A percentile compares a stretch with the other conserved stretches of the same genome.
Evolutionary conservation across 192 early-diverging fungal genomes (phyloP).

Genomic region (Martensiomyces pterosporus): DNA sequence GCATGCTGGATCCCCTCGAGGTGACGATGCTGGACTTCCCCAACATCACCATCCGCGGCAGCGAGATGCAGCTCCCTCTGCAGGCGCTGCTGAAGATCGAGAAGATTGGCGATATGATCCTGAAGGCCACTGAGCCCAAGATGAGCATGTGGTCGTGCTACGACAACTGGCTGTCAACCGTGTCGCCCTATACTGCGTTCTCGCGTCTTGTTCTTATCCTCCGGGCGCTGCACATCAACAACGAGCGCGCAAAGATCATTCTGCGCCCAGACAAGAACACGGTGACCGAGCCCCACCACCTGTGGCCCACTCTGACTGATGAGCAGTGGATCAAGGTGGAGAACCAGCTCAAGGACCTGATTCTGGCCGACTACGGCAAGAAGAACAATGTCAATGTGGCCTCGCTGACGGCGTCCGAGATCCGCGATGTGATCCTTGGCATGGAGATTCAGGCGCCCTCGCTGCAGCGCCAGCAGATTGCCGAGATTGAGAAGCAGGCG

Average conservation of each 20-base stretch:
- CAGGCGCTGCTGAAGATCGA: conserved; percentile 97
- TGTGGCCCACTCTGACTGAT: conserved; percentile 96
- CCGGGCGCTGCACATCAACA: conserved; percentile 96
- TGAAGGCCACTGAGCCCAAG: conserved; percentile 97
- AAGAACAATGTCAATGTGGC: conserved; percentile 99
- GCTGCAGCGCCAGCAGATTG: conserved; percentile 92
- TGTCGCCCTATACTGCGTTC: conserved; percentile 97
- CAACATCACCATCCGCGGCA: conserved; percentile 98
- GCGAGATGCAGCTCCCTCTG: conserved; percentile 96
- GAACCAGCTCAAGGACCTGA: conserved; percentile 91
- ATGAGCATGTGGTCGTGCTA: conserved; percentile 89
- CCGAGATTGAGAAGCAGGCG: conserved; percentile 96
- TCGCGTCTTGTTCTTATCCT: conserved; percentile 94
- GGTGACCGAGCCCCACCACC: conserved; percentile 92
- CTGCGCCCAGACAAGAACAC: conserved; percentile 91
- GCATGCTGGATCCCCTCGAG: conserved; percentile 99
- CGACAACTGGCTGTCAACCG: conserved; percentile 95
- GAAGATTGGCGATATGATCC: conserved; percentile 97
- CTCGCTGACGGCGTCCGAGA: conserved; percentile 92
- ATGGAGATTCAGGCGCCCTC: conserved; percentile 99
- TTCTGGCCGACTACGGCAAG: conserved; percentile 97
- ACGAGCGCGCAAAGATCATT: conserved; percentile 95
- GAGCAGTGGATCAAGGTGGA: conserved; percentile 98
- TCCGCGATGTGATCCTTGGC: conserved; percentile 97
- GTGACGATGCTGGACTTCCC: conserved; percentile 90